phyloP scores from a whole-genome alignment of 169 alveolate genomes.

The Cyclospora cayetanensis region DNA sequence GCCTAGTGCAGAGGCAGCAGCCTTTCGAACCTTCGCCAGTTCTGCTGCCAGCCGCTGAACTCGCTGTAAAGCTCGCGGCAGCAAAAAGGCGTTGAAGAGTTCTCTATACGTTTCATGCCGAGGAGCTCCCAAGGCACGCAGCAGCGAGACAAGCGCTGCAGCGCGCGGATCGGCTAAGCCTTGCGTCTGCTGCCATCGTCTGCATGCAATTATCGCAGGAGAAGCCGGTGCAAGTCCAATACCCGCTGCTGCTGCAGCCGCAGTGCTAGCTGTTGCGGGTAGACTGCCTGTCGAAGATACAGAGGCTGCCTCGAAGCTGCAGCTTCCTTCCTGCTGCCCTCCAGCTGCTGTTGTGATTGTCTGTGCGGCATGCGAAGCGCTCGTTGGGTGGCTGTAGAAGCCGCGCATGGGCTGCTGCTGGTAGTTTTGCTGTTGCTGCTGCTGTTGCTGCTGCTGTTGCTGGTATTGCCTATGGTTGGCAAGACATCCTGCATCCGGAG shows the following conservation, averaged over 20 bases:
- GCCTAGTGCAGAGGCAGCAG: background rate
- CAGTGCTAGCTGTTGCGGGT: background rate
- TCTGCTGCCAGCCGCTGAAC: conserved; percentile 4
- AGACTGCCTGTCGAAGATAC: background rate
- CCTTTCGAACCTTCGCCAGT: background rate
- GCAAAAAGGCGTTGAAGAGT: background rate
- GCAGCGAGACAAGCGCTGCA: conserved; percentile 54
- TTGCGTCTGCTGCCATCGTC: conserved; percentile 59
- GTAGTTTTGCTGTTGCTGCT: background rate
- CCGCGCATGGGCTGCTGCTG: background rate
- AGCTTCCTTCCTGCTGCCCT: background rate
- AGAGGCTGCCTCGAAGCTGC: background rate
- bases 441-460: conserved; percentile 27
- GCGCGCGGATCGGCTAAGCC: conserved; percentile 47
- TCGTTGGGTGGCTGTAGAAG: background rate
- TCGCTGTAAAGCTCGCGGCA: conserved; percentile 26
- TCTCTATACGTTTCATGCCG: conserved; percentile 21
- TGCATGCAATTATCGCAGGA: conserved; percentile 42
- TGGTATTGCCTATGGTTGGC: background rate
- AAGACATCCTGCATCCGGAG: background rate
- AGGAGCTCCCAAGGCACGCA: conserved; percentile 42
- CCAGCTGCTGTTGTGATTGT: background rate
- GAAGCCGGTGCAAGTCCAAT: conserved; percentile 19
- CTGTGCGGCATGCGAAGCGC: background rate
- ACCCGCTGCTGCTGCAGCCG: conserved; percentile 26